A percentile compares a stretch with the other conserved stretches of the same genome.
These are phyloP conservation scores for Aureobasidium lini DNA, from an alignment of 2,329 filamentous ascomycete genomes.

Conservation along the genomic window DNA sequence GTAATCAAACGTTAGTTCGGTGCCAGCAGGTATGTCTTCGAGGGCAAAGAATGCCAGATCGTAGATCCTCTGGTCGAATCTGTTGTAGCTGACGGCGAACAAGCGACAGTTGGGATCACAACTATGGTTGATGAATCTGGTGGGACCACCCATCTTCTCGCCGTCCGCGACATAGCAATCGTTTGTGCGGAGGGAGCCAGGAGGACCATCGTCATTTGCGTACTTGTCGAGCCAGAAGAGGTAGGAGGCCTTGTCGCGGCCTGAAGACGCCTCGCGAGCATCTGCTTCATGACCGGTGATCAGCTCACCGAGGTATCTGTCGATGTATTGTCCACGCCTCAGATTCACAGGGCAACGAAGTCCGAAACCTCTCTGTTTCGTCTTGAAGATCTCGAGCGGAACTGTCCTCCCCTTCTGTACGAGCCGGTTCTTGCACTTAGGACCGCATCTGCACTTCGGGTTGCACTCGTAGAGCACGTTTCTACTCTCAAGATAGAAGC, in stretches of 20 bases:
- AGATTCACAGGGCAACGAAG: conserved; percentile 59
- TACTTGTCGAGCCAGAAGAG: conserved; percentile 81
- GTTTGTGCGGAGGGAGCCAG: conserved; percentile 33
- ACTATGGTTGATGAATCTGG: conserved; percentile 76
- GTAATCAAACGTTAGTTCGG: conserved; percentile 77
- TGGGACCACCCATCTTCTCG: conserved; percentile 69
- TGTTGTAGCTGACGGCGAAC: conserved; percentile 71
- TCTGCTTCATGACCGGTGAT: conserved; percentile 52
- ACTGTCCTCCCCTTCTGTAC: conserved; percentile 67
- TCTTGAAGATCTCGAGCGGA: conserved; percentile 70
- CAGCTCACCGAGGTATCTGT: conserved; percentile 63
- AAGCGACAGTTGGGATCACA: conserved; percentile 74
- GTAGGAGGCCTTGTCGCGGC: conserved; percentile 65
- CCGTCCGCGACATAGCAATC: conserved; percentile 50
- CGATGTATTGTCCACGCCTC: conserved; percentile 67
- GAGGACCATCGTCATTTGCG: conserved; percentile 43
- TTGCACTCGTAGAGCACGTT: conserved; percentile 74
- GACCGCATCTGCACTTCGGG: conserved; percentile 57
- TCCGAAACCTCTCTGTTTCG: conserved; percentile 62
- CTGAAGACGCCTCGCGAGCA: conserved; percentile 51
- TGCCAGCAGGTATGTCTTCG: conserved; percentile 54
- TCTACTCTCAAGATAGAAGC: conserved; percentile 36
- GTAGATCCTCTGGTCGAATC: conserved; percentile 66
- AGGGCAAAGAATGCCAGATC: conserved; percentile 71
- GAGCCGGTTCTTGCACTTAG: conserved; percentile 63